Base-by-base conservation (phyloP, 2,329 filamentous ascomycete species). In the Claviceps sorghi region DNA sequence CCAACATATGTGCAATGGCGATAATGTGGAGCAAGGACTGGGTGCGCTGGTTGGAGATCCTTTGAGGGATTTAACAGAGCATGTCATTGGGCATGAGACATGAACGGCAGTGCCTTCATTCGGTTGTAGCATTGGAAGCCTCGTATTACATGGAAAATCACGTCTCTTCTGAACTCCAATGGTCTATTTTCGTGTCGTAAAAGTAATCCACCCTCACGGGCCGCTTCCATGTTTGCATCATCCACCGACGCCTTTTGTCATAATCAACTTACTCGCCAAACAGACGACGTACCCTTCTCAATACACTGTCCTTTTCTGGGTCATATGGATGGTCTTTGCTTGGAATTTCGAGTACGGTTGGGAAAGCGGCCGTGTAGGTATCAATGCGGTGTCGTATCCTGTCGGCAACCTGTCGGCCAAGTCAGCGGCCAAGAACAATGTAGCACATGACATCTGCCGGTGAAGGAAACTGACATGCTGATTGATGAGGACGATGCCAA, bases 321-420 rank as follows among this genome's bases (percentile, higher is more conserved):
- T 98, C 91, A 65, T 98, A 98, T 2, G 93, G 93, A 67, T 98
- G 93, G 68, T 98, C 93, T 76, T 98, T 98, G 72, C 88, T 95
- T 26, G 93, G 93, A 55, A 98, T 97, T 70, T 98, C 93, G 53
- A 98, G 81, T 52, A 98, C 79, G 22, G 89, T 84, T n/a, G 93
- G 93, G 71, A 98, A 98, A 4, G 93, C 90, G 49, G 91, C 88
- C 21, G 88, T 91, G 71, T 95, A 96, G 40, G 81, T 82, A 69
- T 98, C 93, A 60, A 98, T 84, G 56, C 84, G 82, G 66, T 91
- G 80, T 67, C 93, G 82, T 78, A 98, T 98, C 66, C 82, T 82
- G 67, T 98, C 93, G 50, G 93, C 93, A 63, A 98, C 79, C 91
- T 97, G 61, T 49, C 47, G 15, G 2, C 13, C 34, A 17, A 32